Percentiles rank a stretch among this genome's conserved stretches.
phyloP scores from a whole-genome alignment of 163 green algal genomes.

The Scenedesmus sp. region DNA sequence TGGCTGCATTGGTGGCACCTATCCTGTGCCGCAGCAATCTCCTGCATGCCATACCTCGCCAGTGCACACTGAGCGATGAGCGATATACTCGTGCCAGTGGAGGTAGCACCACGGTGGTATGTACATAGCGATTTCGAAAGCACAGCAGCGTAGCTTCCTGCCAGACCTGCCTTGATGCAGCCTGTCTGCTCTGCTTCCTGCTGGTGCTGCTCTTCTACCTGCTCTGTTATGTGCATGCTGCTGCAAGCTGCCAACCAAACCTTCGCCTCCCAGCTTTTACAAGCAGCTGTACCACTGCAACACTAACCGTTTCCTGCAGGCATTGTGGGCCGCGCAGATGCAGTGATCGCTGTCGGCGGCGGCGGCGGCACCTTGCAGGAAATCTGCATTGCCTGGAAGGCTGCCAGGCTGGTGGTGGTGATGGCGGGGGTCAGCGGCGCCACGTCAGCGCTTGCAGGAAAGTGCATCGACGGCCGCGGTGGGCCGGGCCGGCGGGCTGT shows the following conservation, averaged over 20 bases:
- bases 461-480: background rate
- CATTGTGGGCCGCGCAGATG: conserved; percentile 13
- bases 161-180: background rate
- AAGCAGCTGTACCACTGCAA: too few species aligned
- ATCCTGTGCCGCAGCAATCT: too few species aligned
- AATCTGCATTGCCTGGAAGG: background rate
- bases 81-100: too few species aligned
- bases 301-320: background rate
- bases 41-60: too few species aligned
- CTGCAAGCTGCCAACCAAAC: too few species aligned
- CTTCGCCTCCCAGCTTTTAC: too few species aligned
- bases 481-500: background rate
- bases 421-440: background rate
- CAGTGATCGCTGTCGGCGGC: conserved; percentile 25
- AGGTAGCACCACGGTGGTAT: too few species aligned
- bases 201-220: background rate
- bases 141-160: background rate
- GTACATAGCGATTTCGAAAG: too few species aligned
- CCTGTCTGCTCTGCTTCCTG: background rate
- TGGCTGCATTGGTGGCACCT: too few species aligned
- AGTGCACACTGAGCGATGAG: too few species aligned
- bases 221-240: too few species aligned
- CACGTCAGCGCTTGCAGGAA: background rate
- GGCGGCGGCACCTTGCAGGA: conserved; percentile 19
- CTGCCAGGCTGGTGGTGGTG: background rate